Base-by-base conservation (phyloP, 2,329 filamentous ascomycete genomes). In the Phaeosphaeria sp. region DNA sequence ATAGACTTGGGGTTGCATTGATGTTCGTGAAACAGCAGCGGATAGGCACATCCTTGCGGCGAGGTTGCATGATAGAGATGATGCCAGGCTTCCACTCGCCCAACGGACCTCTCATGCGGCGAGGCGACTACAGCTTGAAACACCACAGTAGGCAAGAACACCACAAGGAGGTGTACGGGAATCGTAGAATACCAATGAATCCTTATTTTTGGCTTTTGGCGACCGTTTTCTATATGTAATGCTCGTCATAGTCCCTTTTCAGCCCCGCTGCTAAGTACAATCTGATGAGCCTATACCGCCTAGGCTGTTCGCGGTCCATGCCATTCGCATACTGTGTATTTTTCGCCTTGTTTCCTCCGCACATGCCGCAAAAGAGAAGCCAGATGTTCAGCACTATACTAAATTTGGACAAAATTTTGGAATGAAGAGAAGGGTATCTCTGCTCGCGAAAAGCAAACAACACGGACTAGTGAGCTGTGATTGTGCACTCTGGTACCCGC, bases 341-440 rank as follows among this genome's bases (percentile, higher is more conserved):
- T 58, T 61, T 56, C 54, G 56, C 60, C 52, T 30, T 50, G 30
- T 17, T 55, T 64, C 65, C 62, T 59, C 57, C 63, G 44, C 60
- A 64, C 54, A 56, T 62, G 62, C 64, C 46, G 33, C 42, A 44
- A 56, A 62, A 67, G 58, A 46, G 56, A 50, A 47, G 51, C 54
- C 54, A 58, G 55, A 58, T 48, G 42, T 59, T 53, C 42, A 54
- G 52, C 62, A 39, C 49, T 58, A 60, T 47, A 52, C 36, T 33
- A 33, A 54, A 48, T 49, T 55, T 53, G n/a, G 39, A 61, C 39
- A 22, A 56, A 55, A 57, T 50, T 61, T 62, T 55, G 47, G 53
- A 60, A 66, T 20, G 54, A 64, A 67, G 64, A 70, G 66, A 72
- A 74, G 73, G 73, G 72, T 75, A 76, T 76, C 65, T 74, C 69